These are phyloP conservation scores for Boletus vinaceobasis DNA, from an alignment of 768 basidiomycete genomes.

Conservation along the genomic window DNA sequence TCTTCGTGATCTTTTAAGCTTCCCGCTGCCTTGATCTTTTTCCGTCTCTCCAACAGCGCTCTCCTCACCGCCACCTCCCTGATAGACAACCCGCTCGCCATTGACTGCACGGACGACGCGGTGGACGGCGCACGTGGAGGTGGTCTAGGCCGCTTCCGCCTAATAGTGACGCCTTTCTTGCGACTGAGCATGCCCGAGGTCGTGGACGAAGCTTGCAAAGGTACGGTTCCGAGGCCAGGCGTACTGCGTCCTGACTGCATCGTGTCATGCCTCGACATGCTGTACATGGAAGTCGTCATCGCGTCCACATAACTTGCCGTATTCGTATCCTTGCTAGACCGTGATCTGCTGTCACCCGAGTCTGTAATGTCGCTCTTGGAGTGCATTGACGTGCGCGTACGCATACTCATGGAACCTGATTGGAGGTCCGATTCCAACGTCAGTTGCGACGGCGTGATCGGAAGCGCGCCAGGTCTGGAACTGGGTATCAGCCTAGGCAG, in stretches of 20 bases:
- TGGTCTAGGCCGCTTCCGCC: conserved; percentile 19
- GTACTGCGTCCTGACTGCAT: conserved; percentile 3
- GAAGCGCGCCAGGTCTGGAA: neutral
- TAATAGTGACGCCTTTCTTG: conserved; percentile 16
- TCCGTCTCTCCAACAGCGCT: conserved; percentile 28
- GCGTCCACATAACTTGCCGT: neutral
- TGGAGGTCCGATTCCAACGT: conserved; percentile 1
- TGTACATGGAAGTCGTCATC: neutral
- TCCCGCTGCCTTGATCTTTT: conserved; percentile 15
- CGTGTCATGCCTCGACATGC: conserved; percentile 13
- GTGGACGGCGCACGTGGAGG: conserved; percentile 23
- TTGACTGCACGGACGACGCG: conserved; percentile 26
- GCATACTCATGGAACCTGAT: conserved; percentile 1
- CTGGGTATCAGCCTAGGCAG: neutral
- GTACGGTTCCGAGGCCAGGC: neutral
- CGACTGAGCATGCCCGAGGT: conserved; percentile 18
- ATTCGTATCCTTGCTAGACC: neutral
- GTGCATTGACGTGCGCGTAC: neutral
- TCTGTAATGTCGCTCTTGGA: neutral
- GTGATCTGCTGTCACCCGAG: neutral
- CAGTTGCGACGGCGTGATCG: conserved; percentile 7
- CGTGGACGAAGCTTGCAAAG: conserved; percentile 5
- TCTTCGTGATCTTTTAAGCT: conserved; percentile 1
- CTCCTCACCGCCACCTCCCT: conserved; percentile 22
- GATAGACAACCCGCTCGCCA: conserved; percentile 20